Conservation (phyloP, 805 yeast genomes). For the Candida coquimbonensis region DNA sequence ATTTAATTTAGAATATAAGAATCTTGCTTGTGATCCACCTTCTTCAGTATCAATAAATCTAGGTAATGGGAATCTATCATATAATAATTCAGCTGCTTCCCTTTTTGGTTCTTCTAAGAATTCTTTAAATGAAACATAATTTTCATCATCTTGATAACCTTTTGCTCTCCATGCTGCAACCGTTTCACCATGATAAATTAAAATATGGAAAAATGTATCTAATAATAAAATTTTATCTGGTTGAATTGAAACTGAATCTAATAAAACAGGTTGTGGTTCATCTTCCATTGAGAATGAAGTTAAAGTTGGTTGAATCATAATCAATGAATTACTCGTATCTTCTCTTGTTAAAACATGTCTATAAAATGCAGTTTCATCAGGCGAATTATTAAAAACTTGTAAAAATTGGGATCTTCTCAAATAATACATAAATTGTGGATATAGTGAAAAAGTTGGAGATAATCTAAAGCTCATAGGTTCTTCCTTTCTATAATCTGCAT, state of each 20-base stretch:
- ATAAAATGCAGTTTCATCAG: constrained; percentile 97
- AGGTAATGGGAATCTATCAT: constrained; percentile 95
- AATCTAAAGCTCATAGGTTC: constrained; percentile 77
- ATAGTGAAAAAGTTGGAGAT: constrained; percentile 74
- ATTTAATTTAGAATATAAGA: constrained; percentile 87
- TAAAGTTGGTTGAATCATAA: constrained; percentile 97
- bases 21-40: constrained; percentile 98
- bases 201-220: constrained; percentile 94
- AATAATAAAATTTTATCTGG: constrained; percentile 81
- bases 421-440: constrained; percentile 95
- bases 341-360: constrained; percentile 88
- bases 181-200: constrained; percentile 91
- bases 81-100: constrained; percentile 87
- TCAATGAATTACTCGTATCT: constrained; percentile 85
- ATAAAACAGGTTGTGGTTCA: constrained; percentile 84
- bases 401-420: constrained; percentile 93
- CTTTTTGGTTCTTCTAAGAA: constrained; percentile 82
- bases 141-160: constrained; percentile 88
- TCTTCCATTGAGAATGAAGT: constrained; percentile 77
- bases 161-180: constrained; percentile 95
- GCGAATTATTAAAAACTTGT: constrained; percentile 95
- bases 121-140: constrained; percentile 80
- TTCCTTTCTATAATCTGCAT: constrained; percentile 88
- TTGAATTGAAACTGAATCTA: constrained; percentile 88
- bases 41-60: constrained; percentile 96